phyloP scores from a whole-genome alignment of 371 early-diverging fungal genomes.

The Basidiobolus meristosporus region DNA sequence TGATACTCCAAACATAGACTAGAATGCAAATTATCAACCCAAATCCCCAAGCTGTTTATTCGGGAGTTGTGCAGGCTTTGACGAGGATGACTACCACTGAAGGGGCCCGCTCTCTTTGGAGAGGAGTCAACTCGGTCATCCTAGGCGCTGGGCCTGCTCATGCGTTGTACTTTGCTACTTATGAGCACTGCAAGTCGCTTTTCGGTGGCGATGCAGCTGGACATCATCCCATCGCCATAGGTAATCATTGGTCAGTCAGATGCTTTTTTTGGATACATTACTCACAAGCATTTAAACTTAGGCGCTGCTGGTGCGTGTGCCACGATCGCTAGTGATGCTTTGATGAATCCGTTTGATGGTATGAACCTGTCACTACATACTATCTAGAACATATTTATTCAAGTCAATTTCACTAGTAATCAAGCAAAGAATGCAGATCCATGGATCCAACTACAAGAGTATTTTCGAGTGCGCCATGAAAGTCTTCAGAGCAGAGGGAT shows the following conservation, averaged over 20 bases:
- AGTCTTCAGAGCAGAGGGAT: conserved; percentile 51
- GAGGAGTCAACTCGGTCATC: conserved; percentile 80
- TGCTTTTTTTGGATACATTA: too few relatives aligned
- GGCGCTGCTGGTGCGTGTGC: conserved; percentile 80
- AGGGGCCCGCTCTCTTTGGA: conserved; percentile 62
- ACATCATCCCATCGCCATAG: conserved; percentile 40
- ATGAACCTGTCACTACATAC: conserved; percentile 4
- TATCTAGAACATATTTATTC: too few relatives aligned
- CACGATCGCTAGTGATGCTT: conserved; percentile 67
- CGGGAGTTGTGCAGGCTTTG: conserved; percentile 32
- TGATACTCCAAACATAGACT: too few relatives aligned
- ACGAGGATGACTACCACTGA: conserved; percentile 46
- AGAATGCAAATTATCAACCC: conserved; percentile 72
- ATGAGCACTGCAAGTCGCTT: conserved; percentile 68
- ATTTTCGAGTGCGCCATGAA: conserved; percentile 40
- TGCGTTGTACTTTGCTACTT: conserved; percentile 87
- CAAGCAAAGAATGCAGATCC: conserved; percentile 87
- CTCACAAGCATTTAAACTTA: conserved; percentile 5
- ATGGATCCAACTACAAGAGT: conserved; percentile 29
- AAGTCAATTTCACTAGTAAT: conserved; percentile 40
- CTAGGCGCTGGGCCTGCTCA: conserved; percentile 92
- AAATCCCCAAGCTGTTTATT: conserved; percentile 31
- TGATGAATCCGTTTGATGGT: conserved; percentile 93
- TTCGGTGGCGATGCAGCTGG: conserved; percentile 43
- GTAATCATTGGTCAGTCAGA: too few relatives aligned